Conservation (phyloP, 257 asterid genomes). For the Lantana camara region DNA sequence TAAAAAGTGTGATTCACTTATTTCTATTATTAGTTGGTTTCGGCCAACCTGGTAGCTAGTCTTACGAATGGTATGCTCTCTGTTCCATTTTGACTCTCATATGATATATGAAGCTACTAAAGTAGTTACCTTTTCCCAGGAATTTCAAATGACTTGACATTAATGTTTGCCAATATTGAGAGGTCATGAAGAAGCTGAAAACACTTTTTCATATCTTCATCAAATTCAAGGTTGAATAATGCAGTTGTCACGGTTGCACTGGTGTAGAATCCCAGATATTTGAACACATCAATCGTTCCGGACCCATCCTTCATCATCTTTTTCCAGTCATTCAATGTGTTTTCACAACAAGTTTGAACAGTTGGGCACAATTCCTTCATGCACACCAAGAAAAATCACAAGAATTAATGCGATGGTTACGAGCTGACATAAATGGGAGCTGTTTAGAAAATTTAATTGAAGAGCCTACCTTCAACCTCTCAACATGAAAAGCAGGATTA, state of each 20-base stretch:
- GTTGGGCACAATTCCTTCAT: too few relatives aligned
- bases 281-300: constrained; percentile 38
- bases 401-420: too few relatives aligned
- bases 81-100: too few relatives aligned
- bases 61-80: too few relatives aligned
- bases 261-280: constrained; percentile 29
- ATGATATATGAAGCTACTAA: too few relatives aligned
- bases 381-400: too few relatives aligned
- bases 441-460: too few relatives aligned
- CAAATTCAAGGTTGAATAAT: constrained; percentile 26
- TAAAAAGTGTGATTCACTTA: too few relatives aligned
- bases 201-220: constrained; percentile 26
- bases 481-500: too few relatives aligned
- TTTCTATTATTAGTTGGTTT: too few relatives aligned
- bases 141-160: constrained; percentile 35
- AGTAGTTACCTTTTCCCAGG: constrained; percentile 39
- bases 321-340: constrained; percentile 30
- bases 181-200: constrained; percentile 30
- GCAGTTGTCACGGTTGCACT: constrained; percentile 34
- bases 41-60: too few relatives aligned
- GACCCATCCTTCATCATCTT: constrained; percentile 32
- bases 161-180: constrained; percentile 35
- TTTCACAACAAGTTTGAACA: constrained; percentile 23
- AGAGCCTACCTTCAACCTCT: constrained; percentile 35
- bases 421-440: too few relatives aligned